Evolutionary conservation across 2,329 filamentous ascomycete species (phyloP).

Genomic region (Apiospora koreana): DNA sequence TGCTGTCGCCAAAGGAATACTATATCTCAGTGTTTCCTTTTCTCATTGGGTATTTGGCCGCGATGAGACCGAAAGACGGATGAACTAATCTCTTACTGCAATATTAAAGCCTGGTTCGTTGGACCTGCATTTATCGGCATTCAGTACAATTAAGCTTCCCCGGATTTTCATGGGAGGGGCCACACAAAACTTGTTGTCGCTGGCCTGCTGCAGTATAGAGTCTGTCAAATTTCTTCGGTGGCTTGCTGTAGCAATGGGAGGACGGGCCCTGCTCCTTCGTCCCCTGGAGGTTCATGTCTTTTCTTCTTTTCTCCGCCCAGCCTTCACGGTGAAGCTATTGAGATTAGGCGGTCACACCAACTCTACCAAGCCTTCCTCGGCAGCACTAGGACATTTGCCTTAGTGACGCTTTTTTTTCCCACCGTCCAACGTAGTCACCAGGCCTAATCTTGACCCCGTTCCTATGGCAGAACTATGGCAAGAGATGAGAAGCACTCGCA

Average conservation of each 20-base stretch:
- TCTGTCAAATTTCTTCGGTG: background rate
- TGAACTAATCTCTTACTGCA: background rate
- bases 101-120: background rate
- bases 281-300: background rate
- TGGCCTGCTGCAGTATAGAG: background rate
- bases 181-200: background rate
- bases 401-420: background rate
- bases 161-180: constrained; percentile 12
- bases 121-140: constrained; percentile 2
- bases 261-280: background rate
- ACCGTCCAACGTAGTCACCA: background rate
- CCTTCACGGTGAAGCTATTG: constrained; percentile 1
- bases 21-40: background rate
- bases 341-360: background rate
- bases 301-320: constrained; percentile 3
- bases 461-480: background rate
- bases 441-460: background rate
- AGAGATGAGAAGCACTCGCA: background rate
- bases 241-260: background rate
- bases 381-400: background rate
- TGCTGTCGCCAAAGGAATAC: background rate
- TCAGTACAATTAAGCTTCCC: constrained; percentile 13
- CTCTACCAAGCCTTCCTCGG: background rate
- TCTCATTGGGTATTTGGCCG: constrained; percentile 10
- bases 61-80: constrained; percentile 10